Base-by-base conservation (phyloP, 2,329 filamentous ascomycete genomes). In the Fusarium irregulare region DNA sequence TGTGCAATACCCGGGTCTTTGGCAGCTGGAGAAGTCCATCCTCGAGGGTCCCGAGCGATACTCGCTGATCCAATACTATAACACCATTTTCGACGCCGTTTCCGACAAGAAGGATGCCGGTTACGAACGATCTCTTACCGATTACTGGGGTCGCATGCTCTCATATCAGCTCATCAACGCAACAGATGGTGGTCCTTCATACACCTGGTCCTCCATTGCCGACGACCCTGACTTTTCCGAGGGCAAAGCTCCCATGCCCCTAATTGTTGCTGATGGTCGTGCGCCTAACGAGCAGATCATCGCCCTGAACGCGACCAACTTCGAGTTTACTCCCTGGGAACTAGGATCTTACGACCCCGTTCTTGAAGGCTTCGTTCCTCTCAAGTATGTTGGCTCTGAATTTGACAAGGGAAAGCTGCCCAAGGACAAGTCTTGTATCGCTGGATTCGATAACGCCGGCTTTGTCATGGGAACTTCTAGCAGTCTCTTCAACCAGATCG, bases 101-200 rank as follows among this genome's bases (percentile, higher is more conserved):
- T 63, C 70, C 2, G 71, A 68, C 61, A 84, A 84, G 76, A 73
- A 77, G n/a, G 75, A 80, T 25, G 80, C 80, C 11, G 82, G 81
- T 21, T 84, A 79, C 68, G 76, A 83, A 37, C 88, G 87, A 6
- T 92, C 92, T 11, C 85, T 97, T 60, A 97, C 94, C 0, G 94
- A 98, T 81, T 93, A 93, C 79, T 97, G 94, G 91, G 93, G 92
- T 28, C 91, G 94, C 61, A 92, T 92, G 48, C 85, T 97, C n/a
- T 91, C 91, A 2, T 97, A 92, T 80, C 94, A 97, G 81, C 86
- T 97, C 49, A 87, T 97, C 77, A 92, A 95, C 76, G 91, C 88
- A 8, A 86, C 85, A 2, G 81, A 92, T 65, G 94, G 94, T 41
- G 94, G 93, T 1, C 88, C 91, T 16, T 85, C 83, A 16, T 94